Evolutionary conservation across 176 grass and related monocot genomes (phyloP), one percentile per base, ranked within the genome.

Genomic region (Themeda triandra): DNA sequence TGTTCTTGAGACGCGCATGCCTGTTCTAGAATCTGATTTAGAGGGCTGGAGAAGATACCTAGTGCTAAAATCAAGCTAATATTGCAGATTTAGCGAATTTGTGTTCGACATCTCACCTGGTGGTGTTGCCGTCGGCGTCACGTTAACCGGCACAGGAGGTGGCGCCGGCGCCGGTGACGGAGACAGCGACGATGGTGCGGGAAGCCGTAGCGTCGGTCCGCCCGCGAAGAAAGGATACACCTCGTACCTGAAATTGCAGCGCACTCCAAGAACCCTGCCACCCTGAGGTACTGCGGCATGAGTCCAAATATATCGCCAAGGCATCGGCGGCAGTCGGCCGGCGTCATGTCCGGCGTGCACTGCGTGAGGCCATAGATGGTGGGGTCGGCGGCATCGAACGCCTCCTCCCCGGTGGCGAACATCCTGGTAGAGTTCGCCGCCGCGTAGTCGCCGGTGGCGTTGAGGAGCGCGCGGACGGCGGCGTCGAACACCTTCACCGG

Each of bases 161-260:
- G 85, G 63, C 28, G 85, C 18, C 51, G 48, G 48, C 15, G 48
- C 48, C 48, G 48, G 45, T 17, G 45, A 48, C 21, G 54, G 13
- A 33, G 31, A 49, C 46, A 21, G 31, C 10, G 58, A 13, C 24
- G 58, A 27, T 10, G 53, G 7, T 11, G 82, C 29, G 0, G 71
- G 31, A 10, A 91, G 76, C 17, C 48, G 84, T 39, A 91, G 59
- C 62, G 11, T 48, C 4, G 89, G 69, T 1, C 10, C 24, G 0
- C 86, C 90, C 4, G 33, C 6, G 59, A 78, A 92, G 66, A 92
- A 92, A 6, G 63, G 0, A 73, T 88, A 82, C 13, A 78, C n/a
- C 65, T 88, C 78, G 42, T 86, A 95, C 78, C 93, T 77, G 4
- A 81, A 73, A 60, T 92, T 90, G 83, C 93, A 95, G 2, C 82